These are phyloP conservation scores for Heritiera littoralis DNA, from an alignment of 345 rosid genomes.

Conservation along the genomic window DNA sequence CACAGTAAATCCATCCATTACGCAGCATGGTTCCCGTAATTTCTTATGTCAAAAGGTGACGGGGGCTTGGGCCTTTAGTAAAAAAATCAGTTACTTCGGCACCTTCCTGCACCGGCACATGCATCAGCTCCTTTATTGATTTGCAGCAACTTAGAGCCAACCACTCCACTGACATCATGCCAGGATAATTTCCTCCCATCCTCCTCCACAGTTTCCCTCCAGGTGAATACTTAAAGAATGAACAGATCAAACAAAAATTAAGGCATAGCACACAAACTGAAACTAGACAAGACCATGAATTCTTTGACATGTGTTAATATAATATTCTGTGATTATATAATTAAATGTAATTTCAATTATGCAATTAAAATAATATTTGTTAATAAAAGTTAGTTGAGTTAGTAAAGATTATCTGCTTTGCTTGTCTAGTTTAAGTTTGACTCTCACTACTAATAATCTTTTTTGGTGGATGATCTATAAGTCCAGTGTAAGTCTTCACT, in stretches of 20 bases:
- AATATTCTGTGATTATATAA: too few species aligned
- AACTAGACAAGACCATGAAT: background rate
- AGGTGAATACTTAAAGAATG: background rate
- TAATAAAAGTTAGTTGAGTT: too few species aligned
- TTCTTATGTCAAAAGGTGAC: background rate
- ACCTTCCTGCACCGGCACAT: background rate
- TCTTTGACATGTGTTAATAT: background rate
- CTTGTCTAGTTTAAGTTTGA: too few species aligned
- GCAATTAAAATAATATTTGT: too few species aligned
- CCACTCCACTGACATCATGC: background rate
- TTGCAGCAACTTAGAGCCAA: background rate
- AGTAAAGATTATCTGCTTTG: too few species aligned
- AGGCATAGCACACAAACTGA: background rate
- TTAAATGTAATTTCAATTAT: too few species aligned
- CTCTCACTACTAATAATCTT: too few species aligned
- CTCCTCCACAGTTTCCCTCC: background rate
- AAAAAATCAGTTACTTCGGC: background rate
- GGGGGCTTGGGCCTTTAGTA: background rate
- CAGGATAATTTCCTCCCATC: background rate
- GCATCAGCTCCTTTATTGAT: background rate
- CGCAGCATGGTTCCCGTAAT: background rate
- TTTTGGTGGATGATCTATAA: too few species aligned
- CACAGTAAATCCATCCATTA: background rate
- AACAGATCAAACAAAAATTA: background rate
- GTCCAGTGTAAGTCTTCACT: too few species aligned